Evolutionary conservation across 2,329 filamentous ascomycete species (phyloP).

Genomic region (Paramyrothecium roridum): DNA sequence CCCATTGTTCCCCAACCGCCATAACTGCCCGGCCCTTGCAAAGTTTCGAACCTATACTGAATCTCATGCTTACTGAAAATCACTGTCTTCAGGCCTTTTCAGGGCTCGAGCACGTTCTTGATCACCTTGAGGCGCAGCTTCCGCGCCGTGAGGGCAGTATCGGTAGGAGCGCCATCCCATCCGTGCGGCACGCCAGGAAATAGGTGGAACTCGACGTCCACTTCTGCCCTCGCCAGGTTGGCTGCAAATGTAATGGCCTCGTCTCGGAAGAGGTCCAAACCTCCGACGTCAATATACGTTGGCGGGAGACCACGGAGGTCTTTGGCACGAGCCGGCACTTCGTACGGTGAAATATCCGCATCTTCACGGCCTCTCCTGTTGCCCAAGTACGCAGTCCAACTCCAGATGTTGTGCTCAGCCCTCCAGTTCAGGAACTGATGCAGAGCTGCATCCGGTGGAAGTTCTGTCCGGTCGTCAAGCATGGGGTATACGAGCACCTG

Average conservation of each 20-base stretch:
- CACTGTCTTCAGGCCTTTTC: no score
- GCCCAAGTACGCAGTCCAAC: conserved; percentile 16
- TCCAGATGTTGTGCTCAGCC: conserved; percentile 11
- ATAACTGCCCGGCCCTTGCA: no score
- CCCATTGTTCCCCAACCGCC: no score
- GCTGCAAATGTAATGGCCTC: conserved; percentile 28
- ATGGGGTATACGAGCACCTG: conserved; percentile 30
- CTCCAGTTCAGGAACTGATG: conserved; percentile 12
- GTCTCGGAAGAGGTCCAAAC: conserved; percentile 33
- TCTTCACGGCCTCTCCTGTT: conserved; percentile 3
- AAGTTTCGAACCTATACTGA: no score
- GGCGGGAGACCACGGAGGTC: conserved; percentile 25
- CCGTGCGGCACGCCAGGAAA: conserved; percentile 37
- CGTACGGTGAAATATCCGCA: conserved; percentile 10
- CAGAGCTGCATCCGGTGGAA: conserved; percentile 4
- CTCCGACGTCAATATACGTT: conserved; percentile 35
- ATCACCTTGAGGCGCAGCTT: not conserved
- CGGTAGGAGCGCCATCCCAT: conserved; percentile 16
- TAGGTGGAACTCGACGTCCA: conserved; percentile 35
- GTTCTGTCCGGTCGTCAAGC: conserved; percentile 24
- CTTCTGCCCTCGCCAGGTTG: conserved; percentile 22
- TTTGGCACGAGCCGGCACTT: conserved; percentile 17
- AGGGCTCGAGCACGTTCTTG: not conserved
- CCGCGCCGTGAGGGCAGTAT: not conserved
- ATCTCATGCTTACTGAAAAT: no score